A percentile compares a stretch with the other conserved stretches of the same genome.
phyloP scores from a whole-genome alignment of 148 eudicot genomes.

The Agrostemma githago region DNA sequence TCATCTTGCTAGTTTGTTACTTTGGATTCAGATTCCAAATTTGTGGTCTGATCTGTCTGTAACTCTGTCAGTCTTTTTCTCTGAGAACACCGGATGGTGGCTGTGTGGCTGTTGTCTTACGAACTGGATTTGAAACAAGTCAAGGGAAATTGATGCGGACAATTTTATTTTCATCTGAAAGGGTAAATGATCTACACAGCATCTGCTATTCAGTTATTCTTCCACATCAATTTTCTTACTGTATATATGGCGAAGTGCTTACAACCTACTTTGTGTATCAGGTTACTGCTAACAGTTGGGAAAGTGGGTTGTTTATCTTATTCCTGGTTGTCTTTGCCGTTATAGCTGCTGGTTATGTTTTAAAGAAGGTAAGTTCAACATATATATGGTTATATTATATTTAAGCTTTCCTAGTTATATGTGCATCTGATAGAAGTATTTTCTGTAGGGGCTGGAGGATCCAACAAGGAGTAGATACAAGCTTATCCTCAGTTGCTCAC shows the following conservation, averaged over 20 bases:
- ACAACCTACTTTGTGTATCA: slow-evolving; percentile 25
- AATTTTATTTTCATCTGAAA: slow-evolving; percentile 91
- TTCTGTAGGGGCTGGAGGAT: slow-evolving; percentile 87
- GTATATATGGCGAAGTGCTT: not conserved
- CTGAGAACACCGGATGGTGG: slow-evolving; percentile 96
- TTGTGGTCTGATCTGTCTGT: slow-evolving; percentile 17
- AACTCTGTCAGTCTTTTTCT: slow-evolving; percentile 49
- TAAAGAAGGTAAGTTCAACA: slow-evolving; percentile 65
- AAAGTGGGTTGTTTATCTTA: slow-evolving; percentile 91
- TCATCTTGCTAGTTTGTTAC: not conserved
- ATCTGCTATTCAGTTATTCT: not conserved
- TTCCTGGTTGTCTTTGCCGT: slow-evolving; percentile 92
- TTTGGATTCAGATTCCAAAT: not conserved
- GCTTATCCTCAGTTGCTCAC: slow-evolving; percentile 85
- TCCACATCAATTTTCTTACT: not conserved
- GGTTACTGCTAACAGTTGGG: slow-evolving; percentile 99
- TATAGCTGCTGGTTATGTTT: slow-evolving; percentile 97
- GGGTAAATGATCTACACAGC: slow-evolving; percentile 45
- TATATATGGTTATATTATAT: not conserved
- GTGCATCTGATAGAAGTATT: slow-evolving; percentile 17
- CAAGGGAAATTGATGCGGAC: slow-evolving; percentile 99
- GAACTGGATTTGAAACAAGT: slow-evolving; percentile 98
- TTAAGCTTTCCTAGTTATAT: not conserved
- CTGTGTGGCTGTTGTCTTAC: slow-evolving; percentile 87
- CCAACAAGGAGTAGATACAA: slow-evolving; percentile 98